A percentile compares a stretch with the other conserved stretches of the same genome.
phyloP scores from a whole-genome alignment of 106 monocot species.

The Vanilla planifolia region DNA sequence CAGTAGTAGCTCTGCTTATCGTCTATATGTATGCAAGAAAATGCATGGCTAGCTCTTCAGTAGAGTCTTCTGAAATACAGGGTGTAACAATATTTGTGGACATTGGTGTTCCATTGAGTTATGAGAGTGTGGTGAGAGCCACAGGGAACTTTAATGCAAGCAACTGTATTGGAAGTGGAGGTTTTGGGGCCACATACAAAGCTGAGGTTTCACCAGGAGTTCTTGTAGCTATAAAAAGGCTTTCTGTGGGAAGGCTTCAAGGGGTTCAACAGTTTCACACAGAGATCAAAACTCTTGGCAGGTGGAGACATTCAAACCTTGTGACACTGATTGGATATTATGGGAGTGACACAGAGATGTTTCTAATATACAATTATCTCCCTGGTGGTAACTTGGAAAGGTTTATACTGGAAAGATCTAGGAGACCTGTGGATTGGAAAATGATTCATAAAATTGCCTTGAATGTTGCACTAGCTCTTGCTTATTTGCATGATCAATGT shows the following conservation, averaged over 20 bases:
- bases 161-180: conserved; percentile 92
- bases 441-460: conserved; percentile 68
- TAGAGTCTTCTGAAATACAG: conserved; percentile 33
- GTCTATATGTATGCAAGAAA: conserved; percentile 73
- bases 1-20: conserved; percentile 58
- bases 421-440: conserved; percentile 49
- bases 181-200: conserved; percentile 97
- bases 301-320: conserved; percentile 54
- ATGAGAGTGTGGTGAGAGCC: conserved; percentile 72
- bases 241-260: conserved; percentile 62
- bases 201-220: conserved; percentile 89
- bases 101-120: conserved; percentile 78
- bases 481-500: conserved; percentile 55
- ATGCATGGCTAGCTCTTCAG: conserved; percentile 41
- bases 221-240: conserved; percentile 87
- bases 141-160: conserved; percentile 70
- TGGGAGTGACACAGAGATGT: conserved; percentile 66
- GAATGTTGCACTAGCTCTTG: conserved; percentile 53
- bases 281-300: conserved; percentile 64
- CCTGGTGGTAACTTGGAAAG: conserved; percentile 66
- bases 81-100: conserved; percentile 72
- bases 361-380: conserved; percentile 62
- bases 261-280: conserved; percentile 64
- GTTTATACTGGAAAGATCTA: conserved; percentile 58
- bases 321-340: conserved; percentile 72